Evolutionary conservation across 495 filamentous ascomycete species (phyloP).

Genomic region (Lasiosphaeris hirsuta): DNA sequence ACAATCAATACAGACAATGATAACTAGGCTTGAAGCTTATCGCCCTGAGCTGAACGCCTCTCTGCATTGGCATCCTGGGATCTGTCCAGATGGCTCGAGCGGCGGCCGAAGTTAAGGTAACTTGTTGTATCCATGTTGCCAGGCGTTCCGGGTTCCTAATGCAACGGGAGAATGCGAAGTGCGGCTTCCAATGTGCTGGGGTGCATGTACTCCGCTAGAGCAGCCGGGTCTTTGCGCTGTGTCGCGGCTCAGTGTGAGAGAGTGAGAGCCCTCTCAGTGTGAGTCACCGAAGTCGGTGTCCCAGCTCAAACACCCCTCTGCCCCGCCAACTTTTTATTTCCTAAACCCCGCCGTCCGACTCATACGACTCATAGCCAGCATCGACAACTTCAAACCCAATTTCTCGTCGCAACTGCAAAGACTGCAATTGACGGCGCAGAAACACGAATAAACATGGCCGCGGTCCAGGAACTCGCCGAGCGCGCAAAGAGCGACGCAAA

Average conservation of each 20-base stretch:
- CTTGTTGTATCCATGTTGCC: too few species aligned
- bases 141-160: too few species aligned
- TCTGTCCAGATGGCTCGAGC: too few species aligned
- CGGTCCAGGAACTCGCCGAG: constrained; percentile 40
- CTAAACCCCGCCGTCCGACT: constrained; percentile 18
- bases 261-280: neutral
- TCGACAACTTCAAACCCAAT: constrained; percentile 9
- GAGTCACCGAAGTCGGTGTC: constrained; percentile 18
- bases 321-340: constrained; percentile 29
- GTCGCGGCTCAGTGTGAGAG: neutral
- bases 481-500: constrained; percentile 47
- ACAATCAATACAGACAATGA: too few species aligned
- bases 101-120: too few species aligned
- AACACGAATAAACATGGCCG: constrained; percentile 30
- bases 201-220: too few species aligned
- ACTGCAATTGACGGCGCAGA: constrained; percentile 16
- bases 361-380: neutral
- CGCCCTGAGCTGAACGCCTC: too few species aligned
- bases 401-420: neutral
- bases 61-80: too few species aligned
- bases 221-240: neutral
- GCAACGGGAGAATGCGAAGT: too few species aligned
- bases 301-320: constrained; percentile 12
- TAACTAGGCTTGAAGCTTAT: too few species aligned
- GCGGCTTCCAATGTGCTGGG: too few species aligned